Base-by-base conservation (phyloP, 257 asterid species). In the Solanum bulbocastanum region DNA sequence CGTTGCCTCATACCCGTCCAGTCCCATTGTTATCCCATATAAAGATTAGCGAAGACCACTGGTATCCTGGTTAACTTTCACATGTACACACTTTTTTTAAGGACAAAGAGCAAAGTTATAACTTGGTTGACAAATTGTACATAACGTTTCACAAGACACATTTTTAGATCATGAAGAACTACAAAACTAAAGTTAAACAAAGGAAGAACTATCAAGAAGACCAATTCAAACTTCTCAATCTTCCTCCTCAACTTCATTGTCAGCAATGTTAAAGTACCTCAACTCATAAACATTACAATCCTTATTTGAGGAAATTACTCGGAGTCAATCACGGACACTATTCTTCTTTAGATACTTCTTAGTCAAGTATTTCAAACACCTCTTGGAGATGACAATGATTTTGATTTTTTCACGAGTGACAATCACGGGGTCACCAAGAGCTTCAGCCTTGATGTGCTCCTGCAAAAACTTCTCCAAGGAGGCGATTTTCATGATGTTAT, bases 201-300 rank as follows among this genome's bases (percentile, higher is more conserved):
- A 42, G 36, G 46, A 10, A 9, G 81, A 4, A 9, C 27, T 73
- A 36, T 35, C 37, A 72, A 16, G 81, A 72, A 8, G 46, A 72
- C 46, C 44, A 72, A 76, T 78, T 78, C 37, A 32, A 79, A 18
- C 33, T 30, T 27, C 27, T 87, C 52, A 91, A 30, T 90, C 92
- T 85, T 91, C 94, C 11, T 92, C 94, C 86, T 92, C 94, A 9
- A 88, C 92, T 32, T 92, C 94, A 39, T 89, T 89, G 73, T 92
- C 93, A 9, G 94, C 92, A 78, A 92, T 92, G 90, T 92, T 92
- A 91, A 92, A 92, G 90, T 91, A 92, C 71, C 93, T 89, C 84
- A 92, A 49, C 66, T 92, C 94, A 86, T 92, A 92, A 8, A 91
- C 93, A 73, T 44, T 91, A 7, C 92, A 88, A 23, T 92, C 94